These are phyloP conservation scores for Tilletia caries DNA, from an alignment of 1,284 basidiomycete genomes.

Conservation along the genomic window DNA sequence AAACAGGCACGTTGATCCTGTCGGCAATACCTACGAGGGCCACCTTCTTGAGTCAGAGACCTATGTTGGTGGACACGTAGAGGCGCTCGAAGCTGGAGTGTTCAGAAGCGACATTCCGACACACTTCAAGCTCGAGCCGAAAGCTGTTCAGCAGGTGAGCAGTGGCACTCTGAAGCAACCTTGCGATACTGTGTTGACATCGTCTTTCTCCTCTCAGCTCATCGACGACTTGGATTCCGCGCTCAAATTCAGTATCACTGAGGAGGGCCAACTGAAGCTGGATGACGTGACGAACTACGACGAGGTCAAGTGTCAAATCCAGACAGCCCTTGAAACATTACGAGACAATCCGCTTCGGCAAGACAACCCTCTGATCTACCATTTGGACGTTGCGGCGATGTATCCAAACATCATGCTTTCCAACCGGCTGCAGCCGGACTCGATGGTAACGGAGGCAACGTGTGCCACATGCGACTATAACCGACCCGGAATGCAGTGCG, in stretches of 20 bases:
- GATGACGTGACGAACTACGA: slow-evolving; percentile 93
- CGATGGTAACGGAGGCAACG: slow-evolving; percentile 90
- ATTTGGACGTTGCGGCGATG: slow-evolving; percentile 99
- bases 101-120: slow-evolving; percentile 94
- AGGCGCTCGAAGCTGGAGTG: slow-evolving; percentile 95
- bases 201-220: slow-evolving; percentile 60
- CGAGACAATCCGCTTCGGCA: slow-evolving; percentile 83
- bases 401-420: slow-evolving; percentile 99
- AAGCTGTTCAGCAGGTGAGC: slow-evolving; percentile 75
- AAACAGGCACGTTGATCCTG: slow-evolving; percentile 88
- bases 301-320: slow-evolving; percentile 79
- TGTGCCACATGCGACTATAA: slow-evolving; percentile 99
- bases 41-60: slow-evolving; percentile 95
- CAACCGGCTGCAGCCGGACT: slow-evolving; percentile 96
- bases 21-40: slow-evolving; percentile 90
- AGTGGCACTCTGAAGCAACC: background rate
- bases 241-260: slow-evolving; percentile 79
- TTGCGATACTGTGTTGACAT: background rate
- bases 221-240: slow-evolving; percentile 92
- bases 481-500: slow-evolving; percentile 89
- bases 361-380: slow-evolving; percentile 95
- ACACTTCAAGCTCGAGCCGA: slow-evolving; percentile 90
- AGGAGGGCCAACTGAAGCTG: slow-evolving; percentile 77
- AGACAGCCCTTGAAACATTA: slow-evolving; percentile 75
- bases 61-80: slow-evolving; percentile 98